These are phyloP conservation scores for Tolypocladium album DNA, from an alignment of 2,329 filamentous ascomycete species.

Conservation along the genomic window DNA sequence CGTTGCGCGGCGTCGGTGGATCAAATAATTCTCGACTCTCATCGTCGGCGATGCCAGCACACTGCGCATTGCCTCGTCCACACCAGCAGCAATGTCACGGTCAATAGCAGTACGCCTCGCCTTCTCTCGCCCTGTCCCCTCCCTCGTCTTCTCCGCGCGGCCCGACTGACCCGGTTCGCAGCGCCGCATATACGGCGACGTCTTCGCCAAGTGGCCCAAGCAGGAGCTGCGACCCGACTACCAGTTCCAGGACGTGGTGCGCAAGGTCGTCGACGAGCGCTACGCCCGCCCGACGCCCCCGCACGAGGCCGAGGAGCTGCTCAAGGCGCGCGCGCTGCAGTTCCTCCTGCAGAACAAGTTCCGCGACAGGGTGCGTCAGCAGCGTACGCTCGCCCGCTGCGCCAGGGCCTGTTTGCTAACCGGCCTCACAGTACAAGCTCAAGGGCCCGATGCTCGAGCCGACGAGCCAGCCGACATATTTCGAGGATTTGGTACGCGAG, in stretches of 20 bases:
- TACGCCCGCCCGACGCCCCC: slow-evolving; percentile 20
- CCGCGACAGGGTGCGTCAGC: slow-evolving; percentile 36
- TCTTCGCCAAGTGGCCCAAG: slow-evolving; percentile 47
- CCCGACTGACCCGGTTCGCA: slow-evolving; percentile 4
- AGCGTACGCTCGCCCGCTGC: neutral
- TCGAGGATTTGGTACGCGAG: slow-evolving; percentile 48
- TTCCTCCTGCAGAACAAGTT: slow-evolving; percentile 50
- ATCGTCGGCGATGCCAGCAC: neutral
- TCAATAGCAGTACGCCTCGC: slow-evolving; percentile 17
- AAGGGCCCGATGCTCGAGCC: slow-evolving; percentile 43
- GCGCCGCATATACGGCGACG: slow-evolving; percentile 26
- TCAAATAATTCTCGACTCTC: neutral
- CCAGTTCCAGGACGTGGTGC: slow-evolving; percentile 48
- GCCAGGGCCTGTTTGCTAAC: neutral
- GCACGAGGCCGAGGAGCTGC: slow-evolving; percentile 37
- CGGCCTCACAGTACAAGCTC: slow-evolving; percentile 21
- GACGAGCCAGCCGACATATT: slow-evolving; percentile 54
- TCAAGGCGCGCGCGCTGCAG: slow-evolving; percentile 49
- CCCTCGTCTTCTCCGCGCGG: neutral
- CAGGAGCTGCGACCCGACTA: slow-evolving; percentile 52
- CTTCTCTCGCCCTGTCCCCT: neutral
- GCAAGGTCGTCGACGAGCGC: slow-evolving; percentile 22
- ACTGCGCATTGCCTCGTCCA: neutral
- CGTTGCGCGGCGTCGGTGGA: neutral
- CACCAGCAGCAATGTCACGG: slow-evolving; percentile 18